Percentiles rank a stretch among this genome's conserved stretches.
phyloP scores from a whole-genome alignment of 2,329 filamentous ascomycete genomes.

The Ploettnerulaceae sp. region DNA sequence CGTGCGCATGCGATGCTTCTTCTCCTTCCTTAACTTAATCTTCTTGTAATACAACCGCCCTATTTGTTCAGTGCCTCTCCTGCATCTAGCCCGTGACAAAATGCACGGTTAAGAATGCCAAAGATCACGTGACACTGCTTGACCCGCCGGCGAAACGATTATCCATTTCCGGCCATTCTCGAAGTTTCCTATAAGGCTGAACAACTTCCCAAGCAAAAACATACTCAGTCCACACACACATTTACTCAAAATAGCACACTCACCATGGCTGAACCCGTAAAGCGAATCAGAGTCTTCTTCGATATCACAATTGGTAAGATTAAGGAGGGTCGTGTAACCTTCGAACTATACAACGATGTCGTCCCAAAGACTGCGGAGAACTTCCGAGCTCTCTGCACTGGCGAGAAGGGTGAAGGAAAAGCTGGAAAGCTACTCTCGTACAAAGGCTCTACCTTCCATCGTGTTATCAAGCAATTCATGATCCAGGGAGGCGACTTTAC shows the following conservation, averaged over 20 bases:
- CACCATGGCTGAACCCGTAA: constrained; percentile 9
- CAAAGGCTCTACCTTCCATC: constrained; percentile 91
- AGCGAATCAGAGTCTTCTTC: constrained; percentile 75
- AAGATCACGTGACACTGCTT: not conserved
- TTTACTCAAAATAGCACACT: constrained; percentile 38
- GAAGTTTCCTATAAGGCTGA: constrained; percentile 5
- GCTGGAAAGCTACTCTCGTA: constrained; percentile 83
- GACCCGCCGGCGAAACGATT: not conserved
- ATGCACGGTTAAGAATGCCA: not conserved
- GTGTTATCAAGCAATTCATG: constrained; percentile 98
- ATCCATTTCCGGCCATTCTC: not conserved
- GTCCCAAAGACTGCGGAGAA: constrained; percentile 96
- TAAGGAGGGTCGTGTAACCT: constrained; percentile 70
- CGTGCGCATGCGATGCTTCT: too few relatives aligned
- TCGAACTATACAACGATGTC: constrained; percentile 73
- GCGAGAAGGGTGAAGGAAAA: constrained; percentile 83
- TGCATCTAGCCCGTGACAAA: too few relatives aligned
- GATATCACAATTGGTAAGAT: constrained; percentile 79
- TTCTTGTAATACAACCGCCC: too few relatives aligned
- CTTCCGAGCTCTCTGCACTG: constrained; percentile 90
- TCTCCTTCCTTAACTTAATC: too few relatives aligned
- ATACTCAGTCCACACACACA: not conserved
- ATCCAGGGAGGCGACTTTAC: constrained; percentile 98
- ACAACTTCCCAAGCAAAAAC: not conserved
- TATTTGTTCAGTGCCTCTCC: too few relatives aligned